Conservation (phyloP, 768 basidiomycete species). For the Lentinula edodes region DNA sequence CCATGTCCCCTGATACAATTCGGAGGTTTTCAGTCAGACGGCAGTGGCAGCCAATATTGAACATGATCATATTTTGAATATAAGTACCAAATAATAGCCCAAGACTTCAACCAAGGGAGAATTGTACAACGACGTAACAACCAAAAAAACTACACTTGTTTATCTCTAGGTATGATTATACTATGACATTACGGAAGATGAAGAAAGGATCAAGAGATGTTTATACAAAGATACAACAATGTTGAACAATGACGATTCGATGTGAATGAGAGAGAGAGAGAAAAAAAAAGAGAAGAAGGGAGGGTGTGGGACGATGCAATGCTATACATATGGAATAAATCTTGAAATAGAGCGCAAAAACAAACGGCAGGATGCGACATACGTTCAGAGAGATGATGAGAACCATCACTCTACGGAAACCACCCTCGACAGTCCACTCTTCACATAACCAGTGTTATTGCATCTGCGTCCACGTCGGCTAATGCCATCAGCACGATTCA, state of each 20-base stretch:
- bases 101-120: neutral
- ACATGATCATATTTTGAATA: neutral
- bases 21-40: neutral
- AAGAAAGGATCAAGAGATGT: neutral
- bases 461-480: neutral
- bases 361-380: neutral
- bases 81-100: constrained; percentile 4
- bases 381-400: constrained; percentile 10
- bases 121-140: constrained; percentile 2
- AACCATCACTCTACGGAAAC: constrained; percentile 1
- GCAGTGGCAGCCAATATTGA: neutral
- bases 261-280: neutral
- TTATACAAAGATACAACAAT: constrained; percentile 8
- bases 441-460: neutral
- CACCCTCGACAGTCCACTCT: constrained; percentile 3
- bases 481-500: constrained; percentile 5
- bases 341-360: constrained; percentile 1
- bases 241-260: neutral
- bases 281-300: neutral
- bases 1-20: too few relatives aligned
- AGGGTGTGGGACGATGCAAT: neutral
- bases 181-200: neutral
- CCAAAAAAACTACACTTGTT: neutral
- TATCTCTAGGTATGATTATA: constrained; percentile 2
- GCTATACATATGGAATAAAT: constrained; percentile 9